Conservation (phyloP, 2,329 filamentous ascomycete species). For the Daldinia sp. region DNA sequence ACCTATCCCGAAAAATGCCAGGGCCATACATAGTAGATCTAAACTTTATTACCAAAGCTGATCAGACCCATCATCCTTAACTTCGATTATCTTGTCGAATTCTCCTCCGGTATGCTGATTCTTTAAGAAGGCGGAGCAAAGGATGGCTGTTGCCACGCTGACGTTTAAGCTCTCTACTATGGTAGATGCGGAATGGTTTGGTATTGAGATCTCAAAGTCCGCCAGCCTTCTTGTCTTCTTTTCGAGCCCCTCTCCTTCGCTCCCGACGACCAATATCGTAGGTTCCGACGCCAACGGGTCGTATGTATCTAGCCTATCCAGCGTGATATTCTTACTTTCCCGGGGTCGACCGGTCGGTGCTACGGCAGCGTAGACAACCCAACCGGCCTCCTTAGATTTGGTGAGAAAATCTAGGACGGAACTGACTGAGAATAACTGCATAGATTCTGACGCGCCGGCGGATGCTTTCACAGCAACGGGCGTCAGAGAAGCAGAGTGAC, state of each 20-base stretch:
- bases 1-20: not conserved
- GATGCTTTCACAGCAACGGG: conserved; percentile 86
- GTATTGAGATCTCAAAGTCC: conserved; percentile 73
- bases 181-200: conserved; percentile 58
- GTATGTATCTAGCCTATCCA: conserved; percentile 57
- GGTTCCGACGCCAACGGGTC: conserved; percentile 68
- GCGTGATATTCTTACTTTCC: conserved; percentile 56
- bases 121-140: conserved; percentile 74
- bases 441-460: conserved; percentile 83
- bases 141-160: conserved; percentile 81
- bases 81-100: conserved; percentile 36
- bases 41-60: conserved; percentile 39
- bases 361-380: conserved; percentile 83
- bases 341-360: conserved; percentile 52
- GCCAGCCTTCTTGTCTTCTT: conserved; percentile 69
- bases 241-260: conserved; percentile 79
- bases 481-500: conserved; percentile 76
- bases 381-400: conserved; percentile 73
- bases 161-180: conserved; percentile 93
- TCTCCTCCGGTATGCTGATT: conserved; percentile 42
- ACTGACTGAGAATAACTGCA: conserved; percentile 75
- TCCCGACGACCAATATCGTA: conserved; percentile 82
- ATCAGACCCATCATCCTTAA: conserved; percentile 27
- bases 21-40: not conserved
- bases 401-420: conserved; percentile 75